Conservation (phyloP, 371 early-diverging fungal genomes). For the Mucor plumbeus region DNA sequence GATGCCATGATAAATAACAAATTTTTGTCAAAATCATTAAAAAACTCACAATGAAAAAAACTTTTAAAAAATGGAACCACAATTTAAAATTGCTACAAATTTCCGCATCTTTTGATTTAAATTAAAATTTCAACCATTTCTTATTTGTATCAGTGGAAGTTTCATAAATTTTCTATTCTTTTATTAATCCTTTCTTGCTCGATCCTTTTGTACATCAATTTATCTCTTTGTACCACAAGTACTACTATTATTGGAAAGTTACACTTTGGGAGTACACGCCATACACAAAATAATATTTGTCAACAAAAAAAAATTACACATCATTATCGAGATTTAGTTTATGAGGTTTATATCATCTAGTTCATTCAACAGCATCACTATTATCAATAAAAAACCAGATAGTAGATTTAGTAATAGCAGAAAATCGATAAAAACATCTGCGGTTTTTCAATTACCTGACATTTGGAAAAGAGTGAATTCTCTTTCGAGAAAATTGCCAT, state of each 20-base stretch:
- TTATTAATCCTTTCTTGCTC: not conserved
- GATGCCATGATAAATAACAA: not conserved
- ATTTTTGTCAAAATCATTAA: not conserved
- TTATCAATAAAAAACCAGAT: not conserved
- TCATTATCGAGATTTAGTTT: slow-evolving; percentile 1
- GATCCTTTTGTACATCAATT: not conserved
- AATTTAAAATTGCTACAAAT: not conserved
- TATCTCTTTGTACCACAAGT: not conserved
- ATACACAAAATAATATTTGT: slow-evolving; percentile 8
- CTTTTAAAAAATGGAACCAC: not conserved
- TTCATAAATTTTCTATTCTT: not conserved
- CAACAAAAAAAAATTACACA: not conserved
- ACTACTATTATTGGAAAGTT: slow-evolving; percentile 1
- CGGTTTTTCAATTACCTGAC: slow-evolving; percentile 6
- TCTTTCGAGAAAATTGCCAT: not conserved
- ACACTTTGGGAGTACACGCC: slow-evolving; percentile 2
- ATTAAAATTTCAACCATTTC: not conserved
- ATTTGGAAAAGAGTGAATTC: not conserved
- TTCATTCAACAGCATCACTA: not conserved
- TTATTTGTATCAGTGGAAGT: not conserved
- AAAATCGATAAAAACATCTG: not conserved
- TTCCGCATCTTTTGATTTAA: not conserved
- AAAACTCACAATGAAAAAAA: not conserved
- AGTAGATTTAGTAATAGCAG: not conserved
- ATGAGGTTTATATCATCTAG: not conserved